Evolutionary conservation across 2,329 filamentous ascomycete species (phyloP), one percentile per base, ranked within the genome.

Genomic region (Talaromyces sp.): DNA sequence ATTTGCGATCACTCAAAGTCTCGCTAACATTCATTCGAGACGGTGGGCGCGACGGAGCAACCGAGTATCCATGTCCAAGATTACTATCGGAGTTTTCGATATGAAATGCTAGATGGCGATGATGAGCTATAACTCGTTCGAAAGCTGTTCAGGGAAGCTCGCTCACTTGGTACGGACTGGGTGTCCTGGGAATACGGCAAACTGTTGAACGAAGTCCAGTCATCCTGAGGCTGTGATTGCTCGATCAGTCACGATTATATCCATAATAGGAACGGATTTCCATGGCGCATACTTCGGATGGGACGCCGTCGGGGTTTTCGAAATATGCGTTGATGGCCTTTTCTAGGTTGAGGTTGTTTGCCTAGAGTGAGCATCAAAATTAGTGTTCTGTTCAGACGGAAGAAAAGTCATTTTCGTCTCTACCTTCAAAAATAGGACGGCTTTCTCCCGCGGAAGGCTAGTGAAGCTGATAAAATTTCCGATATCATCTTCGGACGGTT

Each of bases 311-410:
- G 15, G 75, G 75, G 62, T 77, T 74, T 66, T 79, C 76, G 35
- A 77, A 77, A 62, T 75, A 79, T 19, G 76, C 76, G 65, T 79
- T 78, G 61, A 78, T 72, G 33, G 77, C 77, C 64, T 73, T 73
- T 40, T 77, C 71, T 1, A 74, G 69, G 61, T 79, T 73, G 50
- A 74, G 70, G 54, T 77, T 72, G 61, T 77, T 73, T 54, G 74
- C 75, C 77, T 78, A 54, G 8, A 60, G n/a, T 19, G 39, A 28
- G 25, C 22, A 28, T 25, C 35, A 31, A 28, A 9, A 7, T 40
- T 36, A 52, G 39, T 11, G 22, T 39, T 39, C 9, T 22, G 28
- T 35, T 9, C 19, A 22, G 17, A 5, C 13, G 3, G 25, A 35
- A 33, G 15, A 17, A 39, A 39, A 21, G 19, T 8, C 28, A 25